These are phyloP conservation scores for Aspergillus sp. DNA, from an alignment of 2,329 filamentous ascomycete species.

Conservation along the genomic window DNA sequence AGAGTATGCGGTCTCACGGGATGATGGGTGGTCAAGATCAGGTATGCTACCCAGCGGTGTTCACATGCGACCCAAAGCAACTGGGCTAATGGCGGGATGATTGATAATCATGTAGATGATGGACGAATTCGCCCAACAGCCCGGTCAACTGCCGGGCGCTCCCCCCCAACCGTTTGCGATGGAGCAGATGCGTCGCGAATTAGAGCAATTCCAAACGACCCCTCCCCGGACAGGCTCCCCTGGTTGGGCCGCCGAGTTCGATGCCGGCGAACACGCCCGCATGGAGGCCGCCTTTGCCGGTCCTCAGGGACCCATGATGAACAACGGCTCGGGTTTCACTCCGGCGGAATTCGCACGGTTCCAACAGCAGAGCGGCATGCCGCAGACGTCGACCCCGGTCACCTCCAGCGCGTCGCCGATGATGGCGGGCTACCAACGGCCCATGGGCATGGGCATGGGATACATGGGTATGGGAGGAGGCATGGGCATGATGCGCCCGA, in stretches of 20 bases:
- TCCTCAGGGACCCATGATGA: slow-evolving; percentile 40
- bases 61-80: background rate
- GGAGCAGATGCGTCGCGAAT: slow-evolving; percentile 64
- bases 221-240: slow-evolving; percentile 55
- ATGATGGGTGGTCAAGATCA: slow-evolving; percentile 72
- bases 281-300: slow-evolving; percentile 72
- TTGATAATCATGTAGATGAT: slow-evolving; percentile 64
- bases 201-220: slow-evolving; percentile 53
- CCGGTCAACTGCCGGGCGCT: slow-evolving; percentile 58
- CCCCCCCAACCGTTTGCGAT: slow-evolving; percentile 61
- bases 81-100: slow-evolving; percentile 19
- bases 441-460: slow-evolving; percentile 27
- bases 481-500: slow-evolving; percentile 52
- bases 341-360: slow-evolving; percentile 86
- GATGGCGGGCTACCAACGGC: slow-evolving; percentile 53
- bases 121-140: slow-evolving; percentile 87
- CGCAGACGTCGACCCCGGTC: slow-evolving; percentile 60
- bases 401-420: slow-evolving; percentile 56
- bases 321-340: slow-evolving; percentile 63
- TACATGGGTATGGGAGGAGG: background rate
- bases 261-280: slow-evolving; percentile 60
- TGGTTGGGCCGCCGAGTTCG: slow-evolving; percentile 65
- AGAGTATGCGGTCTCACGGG: slow-evolving; percentile 72
- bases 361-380: slow-evolving; percentile 65
- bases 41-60: slow-evolving; percentile 40